These are phyloP conservation scores for Candida hungchunana DNA, from an alignment of 805 yeast species.

Conservation along the genomic window DNA sequence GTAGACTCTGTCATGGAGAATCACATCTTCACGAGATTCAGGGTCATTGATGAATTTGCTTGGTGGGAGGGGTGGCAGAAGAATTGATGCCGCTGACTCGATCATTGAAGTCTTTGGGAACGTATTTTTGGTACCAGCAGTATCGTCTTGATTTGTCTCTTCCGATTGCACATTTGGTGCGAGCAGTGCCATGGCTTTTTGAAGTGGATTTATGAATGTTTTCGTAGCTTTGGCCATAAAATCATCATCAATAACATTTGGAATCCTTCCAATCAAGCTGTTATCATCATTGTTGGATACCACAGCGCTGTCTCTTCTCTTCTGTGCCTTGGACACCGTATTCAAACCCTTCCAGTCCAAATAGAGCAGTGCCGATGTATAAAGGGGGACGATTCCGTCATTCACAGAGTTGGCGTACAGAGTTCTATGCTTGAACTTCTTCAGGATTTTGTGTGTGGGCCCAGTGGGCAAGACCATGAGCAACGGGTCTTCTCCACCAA, in stretches of 20 bases:
- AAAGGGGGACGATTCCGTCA: constrained; percentile 79
- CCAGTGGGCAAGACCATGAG: constrained; percentile 62
- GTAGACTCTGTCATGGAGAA: constrained; percentile 68
- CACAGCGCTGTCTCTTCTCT: constrained; percentile 1
- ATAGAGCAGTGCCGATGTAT: constrained; percentile 66
- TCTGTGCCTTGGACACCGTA: constrained; percentile 13
- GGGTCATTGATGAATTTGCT: constrained; percentile 61
- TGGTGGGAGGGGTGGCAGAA: constrained; percentile 70
- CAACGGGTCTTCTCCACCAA: constrained; percentile 47
- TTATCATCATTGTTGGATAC: background rate
- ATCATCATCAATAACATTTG: constrained; percentile 15
- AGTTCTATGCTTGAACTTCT: constrained; percentile 58
- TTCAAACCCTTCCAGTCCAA: constrained; percentile 43
- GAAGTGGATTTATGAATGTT: constrained; percentile 37
- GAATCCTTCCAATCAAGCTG: constrained; percentile 14
- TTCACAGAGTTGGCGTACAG: constrained; percentile 71
- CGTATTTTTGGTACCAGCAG: constrained; percentile 16
- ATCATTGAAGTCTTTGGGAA: constrained; percentile 66
- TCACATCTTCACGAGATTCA: constrained; percentile 46
- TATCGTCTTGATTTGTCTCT: constrained; percentile 1
- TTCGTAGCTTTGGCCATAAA: constrained; percentile 22
- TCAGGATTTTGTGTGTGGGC: constrained; percentile 56
- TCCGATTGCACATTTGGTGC: constrained; percentile 29
- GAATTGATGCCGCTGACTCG: constrained; percentile 61
- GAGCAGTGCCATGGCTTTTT: constrained; percentile 41